Base-by-base conservation (phyloP, 805 yeast species). In the Zygoascus ofunaensis region DNA sequence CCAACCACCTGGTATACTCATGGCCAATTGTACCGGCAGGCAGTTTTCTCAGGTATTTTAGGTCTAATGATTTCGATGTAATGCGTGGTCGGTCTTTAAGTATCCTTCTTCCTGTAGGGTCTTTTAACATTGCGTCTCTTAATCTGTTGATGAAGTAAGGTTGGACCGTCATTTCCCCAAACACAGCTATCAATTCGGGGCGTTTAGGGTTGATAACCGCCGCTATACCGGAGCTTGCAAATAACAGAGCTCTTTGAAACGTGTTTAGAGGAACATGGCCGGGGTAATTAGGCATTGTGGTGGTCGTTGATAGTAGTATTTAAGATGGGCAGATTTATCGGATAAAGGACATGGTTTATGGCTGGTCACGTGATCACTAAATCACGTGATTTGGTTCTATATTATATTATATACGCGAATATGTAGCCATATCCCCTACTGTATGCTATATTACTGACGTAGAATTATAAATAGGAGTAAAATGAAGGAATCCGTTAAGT, bases 141-240 rank as follows among this genome's bases (percentile, higher is more conserved):
- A 92, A 62, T 14, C 70, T 63, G 18, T 69, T 70, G 43, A 94
- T 70, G 28, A 87, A 77, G 24, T 71, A 73, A 7, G 82, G 79
- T 34, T 82, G 69, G 5, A 95, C 95, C 0, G 96, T 82, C 14
- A 90, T 79, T 60, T 92, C 98, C 1, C 98, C 98, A 53, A 63
- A 63, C 20, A 65, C 60, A 4, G 70, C 66, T 37, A 68, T 58
- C 42, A 68, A 53, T 46, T 68, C 72, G 3, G 61, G 63, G 14
- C 72, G 46, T 7, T 64, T 52, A 3, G 72, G 71, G 43, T 65
- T 61, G 18, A 63, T 43, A 21, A 57, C 79, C 0, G 96, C 82
- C 20, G 89, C 90, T 17, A 84, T 57, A 1, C 94, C 86, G 3
- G 94, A 82, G 1, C 87, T 80, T 0, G 71, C 62, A 50, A 85